A percentile compares a stretch with the other conserved stretches of the same genome.
These are phyloP conservation scores for Hyphopichia buzzinii DNA, from an alignment of 1,139 yeast genomes.

Conservation along the genomic window DNA sequence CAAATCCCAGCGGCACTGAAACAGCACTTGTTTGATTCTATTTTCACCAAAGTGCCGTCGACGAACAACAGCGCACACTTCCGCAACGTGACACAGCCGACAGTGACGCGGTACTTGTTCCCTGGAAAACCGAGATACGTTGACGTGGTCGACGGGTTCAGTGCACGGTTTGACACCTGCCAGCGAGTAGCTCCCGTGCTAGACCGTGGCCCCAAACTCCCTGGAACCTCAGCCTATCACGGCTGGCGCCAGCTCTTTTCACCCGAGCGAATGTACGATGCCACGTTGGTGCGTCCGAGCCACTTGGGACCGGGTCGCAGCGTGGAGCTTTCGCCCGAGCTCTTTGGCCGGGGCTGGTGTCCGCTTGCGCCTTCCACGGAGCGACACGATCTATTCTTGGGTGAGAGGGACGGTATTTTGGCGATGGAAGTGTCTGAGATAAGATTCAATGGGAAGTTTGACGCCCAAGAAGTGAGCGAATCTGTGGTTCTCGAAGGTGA, in stretches of 20 bases:
- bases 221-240: slow-evolving; percentile 27
- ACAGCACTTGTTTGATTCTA: slow-evolving; percentile 2
- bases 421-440: slow-evolving; percentile 22
- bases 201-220: neutral
- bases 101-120: slow-evolving; percentile 11
- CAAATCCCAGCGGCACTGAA: neutral
- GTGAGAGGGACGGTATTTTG: slow-evolving; percentile 26
- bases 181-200: slow-evolving; percentile 29
- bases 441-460: slow-evolving; percentile 15
- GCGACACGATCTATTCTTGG: slow-evolving; percentile 30
- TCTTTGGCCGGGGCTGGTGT: slow-evolving; percentile 14
- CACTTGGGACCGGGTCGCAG: slow-evolving; percentile 16
- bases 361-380: slow-evolving; percentile 26
- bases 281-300: slow-evolving; percentile 37
- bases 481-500: slow-evolving; percentile 18
- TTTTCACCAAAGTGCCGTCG: neutral
- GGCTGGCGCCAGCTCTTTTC: slow-evolving; percentile 38
- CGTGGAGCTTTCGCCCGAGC: slow-evolving; percentile 28
- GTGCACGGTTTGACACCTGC: slow-evolving; percentile 24
- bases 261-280: slow-evolving; percentile 32
- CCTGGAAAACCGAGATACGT: slow-evolving; percentile 14
- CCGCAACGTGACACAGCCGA: slow-evolving; percentile 18
- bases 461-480: slow-evolving; percentile 6
- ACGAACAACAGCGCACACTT: slow-evolving; percentile 8
- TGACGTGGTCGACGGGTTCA: slow-evolving; percentile 20